phyloP scores from a whole-genome alignment of 352 stramenopile genomes.

The Phytopythium chamaehyphon region DNA sequence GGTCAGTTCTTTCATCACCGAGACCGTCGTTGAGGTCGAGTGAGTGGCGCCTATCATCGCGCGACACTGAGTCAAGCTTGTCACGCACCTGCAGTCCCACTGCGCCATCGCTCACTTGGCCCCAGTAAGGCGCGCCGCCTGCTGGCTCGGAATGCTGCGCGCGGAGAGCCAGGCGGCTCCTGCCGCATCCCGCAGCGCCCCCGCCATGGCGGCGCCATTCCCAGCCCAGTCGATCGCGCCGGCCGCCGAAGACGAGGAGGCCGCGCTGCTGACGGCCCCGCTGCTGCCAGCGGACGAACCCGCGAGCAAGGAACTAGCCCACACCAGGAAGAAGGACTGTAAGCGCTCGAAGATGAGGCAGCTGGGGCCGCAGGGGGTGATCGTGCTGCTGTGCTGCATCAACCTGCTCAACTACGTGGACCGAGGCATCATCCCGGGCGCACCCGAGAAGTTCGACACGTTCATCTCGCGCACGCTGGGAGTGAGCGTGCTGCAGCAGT shows the following conservation, averaged over 20 bases:
- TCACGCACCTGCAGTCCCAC: too few relatives aligned
- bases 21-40: too few relatives aligned
- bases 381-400: conserved; percentile 84
- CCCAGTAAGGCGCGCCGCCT: too few relatives aligned
- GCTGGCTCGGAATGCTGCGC: too few relatives aligned
- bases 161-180: too few relatives aligned
- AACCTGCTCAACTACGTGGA: conserved; percentile 95
- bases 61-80: too few relatives aligned
- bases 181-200: too few relatives aligned
- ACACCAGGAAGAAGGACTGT: too few relatives aligned
- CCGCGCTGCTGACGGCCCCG: conserved; percentile 2
- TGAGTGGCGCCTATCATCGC: too few relatives aligned
- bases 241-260: conserved; percentile 6
- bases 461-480: conserved; percentile 87
- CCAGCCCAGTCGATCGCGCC: neutral
- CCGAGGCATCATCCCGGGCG: conserved; percentile 93
- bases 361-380: conserved; percentile 52
- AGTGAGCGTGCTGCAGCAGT: conserved; percentile 54
- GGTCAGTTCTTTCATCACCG: too few relatives aligned
- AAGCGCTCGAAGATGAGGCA: conserved; percentile 15
- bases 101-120: too few relatives aligned
- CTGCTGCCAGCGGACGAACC: neutral
- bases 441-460: conserved; percentile 88
- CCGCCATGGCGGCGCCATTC: neutral
- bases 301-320: too few relatives aligned